Evolutionary conservation across 23 red algal species (phyloP).

Genomic region (Gracilaria gracilis): DNA sequence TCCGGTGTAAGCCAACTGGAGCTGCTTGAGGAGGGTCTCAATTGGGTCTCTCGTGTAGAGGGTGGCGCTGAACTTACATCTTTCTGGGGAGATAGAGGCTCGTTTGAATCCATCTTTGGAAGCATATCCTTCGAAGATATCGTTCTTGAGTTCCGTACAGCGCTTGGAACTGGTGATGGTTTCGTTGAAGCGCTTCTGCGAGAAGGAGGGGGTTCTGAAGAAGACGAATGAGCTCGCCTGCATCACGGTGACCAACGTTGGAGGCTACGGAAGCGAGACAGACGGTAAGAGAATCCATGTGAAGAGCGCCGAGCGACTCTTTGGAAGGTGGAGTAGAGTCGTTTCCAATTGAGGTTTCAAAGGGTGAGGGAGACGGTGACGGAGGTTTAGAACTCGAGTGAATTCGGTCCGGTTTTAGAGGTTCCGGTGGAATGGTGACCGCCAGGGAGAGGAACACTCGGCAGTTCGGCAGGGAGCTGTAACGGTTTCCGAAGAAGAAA

Average conservation of each 20-base stretch:
- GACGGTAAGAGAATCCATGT: not conserved
- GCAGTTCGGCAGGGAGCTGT: no score
- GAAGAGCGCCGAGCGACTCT: not conserved
- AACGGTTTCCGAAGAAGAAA: no score
- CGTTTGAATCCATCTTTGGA: not conserved
- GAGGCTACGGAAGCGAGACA: not conserved
- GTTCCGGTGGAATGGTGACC: no score
- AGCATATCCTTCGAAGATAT: not conserved
- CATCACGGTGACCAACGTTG: not conserved
- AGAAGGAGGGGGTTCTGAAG: not conserved
- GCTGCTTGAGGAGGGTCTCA: not conserved
- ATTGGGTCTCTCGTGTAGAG: not conserved
- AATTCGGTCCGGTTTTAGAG: no score
- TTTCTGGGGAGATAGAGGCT: not conserved
- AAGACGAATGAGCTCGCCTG: not conserved
- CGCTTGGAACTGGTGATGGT: not conserved
- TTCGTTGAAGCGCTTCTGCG: not conserved
- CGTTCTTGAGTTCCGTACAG: not conserved
- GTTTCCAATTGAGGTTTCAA: no score
- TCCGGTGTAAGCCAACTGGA: not conserved
- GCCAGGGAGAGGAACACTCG: no score
- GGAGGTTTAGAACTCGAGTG: no score
- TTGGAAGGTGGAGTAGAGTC: no score
- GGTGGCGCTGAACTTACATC: not conserved
- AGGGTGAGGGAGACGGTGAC: no score